Percentiles rank a stretch among this genome's conserved stretches.
These are phyloP conservation scores for Chamaecyparis obtusa DNA, from an alignment of 75 land plant species.

Conservation along the genomic window DNA sequence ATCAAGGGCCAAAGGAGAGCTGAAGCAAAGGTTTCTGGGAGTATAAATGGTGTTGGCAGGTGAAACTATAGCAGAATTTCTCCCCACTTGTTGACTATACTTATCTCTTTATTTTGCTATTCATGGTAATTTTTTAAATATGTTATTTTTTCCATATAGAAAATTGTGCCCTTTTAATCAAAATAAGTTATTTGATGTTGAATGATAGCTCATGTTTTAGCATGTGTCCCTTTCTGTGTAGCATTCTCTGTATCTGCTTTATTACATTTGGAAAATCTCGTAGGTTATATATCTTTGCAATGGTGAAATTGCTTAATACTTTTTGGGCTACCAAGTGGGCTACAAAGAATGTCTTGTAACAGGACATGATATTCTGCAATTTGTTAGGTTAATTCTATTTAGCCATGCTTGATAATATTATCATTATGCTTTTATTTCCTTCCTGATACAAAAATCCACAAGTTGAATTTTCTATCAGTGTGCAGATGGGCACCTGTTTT, in stretches of 20 bases:
- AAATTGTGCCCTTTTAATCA: background rate
- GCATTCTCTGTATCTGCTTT: background rate
- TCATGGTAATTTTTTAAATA: background rate
- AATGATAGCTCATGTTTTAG: background rate
- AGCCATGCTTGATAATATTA: background rate
- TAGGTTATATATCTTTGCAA: background rate
- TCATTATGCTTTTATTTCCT: background rate
- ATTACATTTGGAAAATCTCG: background rate
- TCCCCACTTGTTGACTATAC: background rate
- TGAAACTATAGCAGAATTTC: background rate
- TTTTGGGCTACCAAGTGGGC: background rate
- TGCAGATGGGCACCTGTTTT: constrained; percentile 40
- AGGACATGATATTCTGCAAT: background rate
- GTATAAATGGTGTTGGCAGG: background rate
- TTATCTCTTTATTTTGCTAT: background rate
- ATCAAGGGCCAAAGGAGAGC: background rate
- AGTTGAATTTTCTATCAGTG: constrained; percentile 17
- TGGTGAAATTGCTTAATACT: background rate
- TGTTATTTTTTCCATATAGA: background rate
- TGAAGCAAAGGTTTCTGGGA: background rate
- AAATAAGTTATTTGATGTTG: background rate
- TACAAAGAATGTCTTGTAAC: background rate
- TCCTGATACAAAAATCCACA: background rate
- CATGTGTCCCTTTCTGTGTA: background rate
- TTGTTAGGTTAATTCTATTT: background rate